Conservation (phyloP, 2,329 filamentous ascomycete genomes). For the Drechslerella stenobrocha region DNA sequence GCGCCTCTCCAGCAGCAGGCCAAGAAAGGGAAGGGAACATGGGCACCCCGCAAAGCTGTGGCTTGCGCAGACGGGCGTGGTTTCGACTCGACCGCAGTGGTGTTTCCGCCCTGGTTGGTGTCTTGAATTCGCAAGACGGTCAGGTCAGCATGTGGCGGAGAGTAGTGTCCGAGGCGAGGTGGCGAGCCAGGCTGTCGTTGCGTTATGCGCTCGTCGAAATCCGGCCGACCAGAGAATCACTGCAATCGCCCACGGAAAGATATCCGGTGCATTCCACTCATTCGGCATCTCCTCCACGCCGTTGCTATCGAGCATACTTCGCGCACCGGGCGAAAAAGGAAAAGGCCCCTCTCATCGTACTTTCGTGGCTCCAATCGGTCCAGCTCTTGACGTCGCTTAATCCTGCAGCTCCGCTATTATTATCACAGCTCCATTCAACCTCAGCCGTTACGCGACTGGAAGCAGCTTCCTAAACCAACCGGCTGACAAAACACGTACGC, state of each 20-base stretch:
- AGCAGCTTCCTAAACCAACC: slow-evolving; percentile 45
- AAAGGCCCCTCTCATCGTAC: slow-evolving; percentile 24
- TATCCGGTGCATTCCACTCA: neutral
- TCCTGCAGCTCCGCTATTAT: slow-evolving; percentile 41
- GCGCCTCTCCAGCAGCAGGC: slow-evolving; percentile 40
- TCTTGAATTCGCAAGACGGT: slow-evolving; percentile 47
- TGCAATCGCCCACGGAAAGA: slow-evolving; percentile 19
- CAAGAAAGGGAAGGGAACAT: slow-evolving; percentile 26
- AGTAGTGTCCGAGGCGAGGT: slow-evolving; percentile 7
- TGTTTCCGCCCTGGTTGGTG: slow-evolving; percentile 25
- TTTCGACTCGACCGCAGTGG: slow-evolving; percentile 30
- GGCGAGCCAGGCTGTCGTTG: neutral
- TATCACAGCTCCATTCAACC: slow-evolving; percentile 24
- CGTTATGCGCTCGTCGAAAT: slow-evolving; percentile 33
- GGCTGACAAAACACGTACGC: slow-evolving; percentile 7
- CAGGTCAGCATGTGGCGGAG: slow-evolving; percentile 44
- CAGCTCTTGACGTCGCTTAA: slow-evolving; percentile 45
- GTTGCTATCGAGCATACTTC: neutral
- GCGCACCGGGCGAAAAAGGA: slow-evolving; percentile 4
- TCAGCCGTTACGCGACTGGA: slow-evolving; percentile 38
- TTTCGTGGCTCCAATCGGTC: slow-evolving; percentile 49
- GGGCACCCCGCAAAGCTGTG: slow-evolving; percentile 46
- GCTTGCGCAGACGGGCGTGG: slow-evolving; percentile 46
- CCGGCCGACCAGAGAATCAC: slow-evolving; percentile 25
- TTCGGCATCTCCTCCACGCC: neutral